Conservation (phyloP, 768 basidiomycete species). For the Panus rudis region DNA sequence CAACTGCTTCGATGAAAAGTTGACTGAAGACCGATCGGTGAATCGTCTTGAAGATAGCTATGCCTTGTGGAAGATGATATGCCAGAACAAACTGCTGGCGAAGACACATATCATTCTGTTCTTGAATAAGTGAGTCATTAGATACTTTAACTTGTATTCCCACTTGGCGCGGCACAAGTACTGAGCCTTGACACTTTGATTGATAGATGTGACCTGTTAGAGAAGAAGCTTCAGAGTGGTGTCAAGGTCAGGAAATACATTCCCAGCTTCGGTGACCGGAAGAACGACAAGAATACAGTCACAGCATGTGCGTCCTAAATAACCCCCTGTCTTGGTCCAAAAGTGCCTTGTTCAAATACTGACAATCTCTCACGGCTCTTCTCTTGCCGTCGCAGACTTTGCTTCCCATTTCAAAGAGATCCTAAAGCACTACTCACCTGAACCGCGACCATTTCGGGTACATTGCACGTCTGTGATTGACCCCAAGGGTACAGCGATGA, state of each 20-base stretch:
- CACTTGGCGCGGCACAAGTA: neutral
- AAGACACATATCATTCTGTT: constrained; percentile 31
- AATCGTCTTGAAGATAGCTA: constrained; percentile 50
- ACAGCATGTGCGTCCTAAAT: constrained; percentile 49
- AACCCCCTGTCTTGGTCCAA: neutral
- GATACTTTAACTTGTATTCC: constrained; percentile 21
- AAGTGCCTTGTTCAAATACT: neutral
- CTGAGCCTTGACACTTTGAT: neutral
- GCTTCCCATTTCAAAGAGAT: constrained; percentile 78
- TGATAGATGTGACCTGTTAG: constrained; percentile 39
- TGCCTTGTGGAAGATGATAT: constrained; percentile 25
- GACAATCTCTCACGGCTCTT: constrained; percentile 8
- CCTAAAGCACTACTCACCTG: constrained; percentile 51
- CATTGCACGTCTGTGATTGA: constrained; percentile 77
- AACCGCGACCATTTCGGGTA: constrained; percentile 59
- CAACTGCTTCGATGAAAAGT: constrained; percentile 75
- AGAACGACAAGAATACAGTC: constrained; percentile 62
- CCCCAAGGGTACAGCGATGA: constrained; percentile 65
- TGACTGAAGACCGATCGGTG: constrained; percentile 62
- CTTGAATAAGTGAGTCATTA: constrained; percentile 55
- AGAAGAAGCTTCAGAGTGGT: constrained; percentile 65
- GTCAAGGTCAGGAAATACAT: constrained; percentile 60
- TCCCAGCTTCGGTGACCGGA: constrained; percentile 65
- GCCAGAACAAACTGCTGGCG: constrained; percentile 22
- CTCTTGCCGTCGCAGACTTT: constrained; percentile 45